Evolutionary conservation across 2,329 filamentous ascomycete genomes (phyloP), one percentile per base, ranked within the genome.

Genomic region (Ophiognomonia clavigignenti-juglandacearum): DNA sequence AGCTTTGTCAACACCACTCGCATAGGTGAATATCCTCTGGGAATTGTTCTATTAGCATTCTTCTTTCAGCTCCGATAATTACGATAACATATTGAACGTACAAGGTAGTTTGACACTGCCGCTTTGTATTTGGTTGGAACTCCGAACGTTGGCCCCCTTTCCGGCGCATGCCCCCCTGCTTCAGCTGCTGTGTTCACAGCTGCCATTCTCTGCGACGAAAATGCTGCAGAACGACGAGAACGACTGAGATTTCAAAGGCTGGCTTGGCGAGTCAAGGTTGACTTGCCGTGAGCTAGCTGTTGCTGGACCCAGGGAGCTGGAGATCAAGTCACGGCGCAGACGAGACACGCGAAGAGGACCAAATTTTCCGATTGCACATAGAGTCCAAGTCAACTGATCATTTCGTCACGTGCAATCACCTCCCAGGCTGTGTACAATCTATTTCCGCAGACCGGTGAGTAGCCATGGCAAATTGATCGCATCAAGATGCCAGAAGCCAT

Each of bases 11-110:
- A 69, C 72, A 59, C 64, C 66, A 43, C 67, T 74, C 18, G 75
- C 76, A 63, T 78, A 80, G 7, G 64, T 59, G 52, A 80, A 81
- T 27, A 80, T 69, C n/a, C 58, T 53, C 61, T 62, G 26, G 11
- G 4, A 4, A 56, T 54, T 16, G 48, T 47, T 26, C 56, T 4
- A 16, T 34, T 57, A 19, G 39, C n/a, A n/a, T n/a, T n/a, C 48
- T 37, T 3, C 14, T 32, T 23, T 3, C 19, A 34, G 7, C 6
- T 31, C 1, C 11, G 23, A n/a, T 27, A 9, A 4, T 10, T 11
- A 18, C 27, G 23, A n/a, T 5, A 11, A n/a, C 6, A n/a, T n/a
- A 13, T 14, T n/a, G 4, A 38, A 27, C 29, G 26, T 14, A 42
- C 48, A 32, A 44, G 8, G 14, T 41, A 47, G 13, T 47, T 47